These are phyloP conservation scores for Byssothecium circinans DNA, from an alignment of 2,329 filamentous ascomycete genomes.

Conservation along the genomic window DNA sequence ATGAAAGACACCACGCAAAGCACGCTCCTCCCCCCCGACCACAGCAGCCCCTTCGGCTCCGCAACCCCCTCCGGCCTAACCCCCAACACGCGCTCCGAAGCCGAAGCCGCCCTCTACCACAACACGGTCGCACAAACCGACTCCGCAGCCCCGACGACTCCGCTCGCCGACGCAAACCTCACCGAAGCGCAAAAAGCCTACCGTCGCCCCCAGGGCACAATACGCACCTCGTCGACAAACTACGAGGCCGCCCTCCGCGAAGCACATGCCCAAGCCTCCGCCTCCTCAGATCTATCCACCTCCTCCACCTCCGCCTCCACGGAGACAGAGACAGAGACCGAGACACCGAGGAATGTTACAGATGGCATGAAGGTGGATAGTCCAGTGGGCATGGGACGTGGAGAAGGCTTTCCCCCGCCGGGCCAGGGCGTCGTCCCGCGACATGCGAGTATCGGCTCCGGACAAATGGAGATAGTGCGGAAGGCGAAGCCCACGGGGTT, in stretches of 20 bases:
- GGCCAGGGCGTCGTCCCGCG: constrained; percentile 39
- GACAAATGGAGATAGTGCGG: constrained; percentile 30
- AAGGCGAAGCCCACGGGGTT: constrained; percentile 33
- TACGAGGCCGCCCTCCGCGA: constrained; percentile 32
- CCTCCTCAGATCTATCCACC: constrained; percentile 26
- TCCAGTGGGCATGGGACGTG: constrained; percentile 7
- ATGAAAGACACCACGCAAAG: constrained; percentile 19
- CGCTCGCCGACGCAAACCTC: constrained; percentile 7
- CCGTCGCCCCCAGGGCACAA: constrained; percentile 21
- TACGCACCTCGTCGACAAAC: constrained; percentile 33
- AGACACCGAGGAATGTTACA: constrained; percentile 12
- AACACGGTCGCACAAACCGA: constrained; percentile 39
- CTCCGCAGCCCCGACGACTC: constrained; percentile 37
- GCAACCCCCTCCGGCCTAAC: constrained; percentile 39
- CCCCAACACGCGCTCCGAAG: constrained; percentile 40
- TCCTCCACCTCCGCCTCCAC: too few relatives aligned
- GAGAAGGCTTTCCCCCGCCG: constrained; percentile 24
- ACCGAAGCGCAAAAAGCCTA: constrained; percentile 35
- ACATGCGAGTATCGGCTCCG: constrained; percentile 28
- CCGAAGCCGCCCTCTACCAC: constrained; percentile 35
- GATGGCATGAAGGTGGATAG: constrained; percentile 10
- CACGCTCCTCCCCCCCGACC: constrained; percentile 20
- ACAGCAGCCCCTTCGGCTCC: constrained; percentile 23
- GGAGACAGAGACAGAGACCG: too few relatives aligned
- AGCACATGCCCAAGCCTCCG: constrained; percentile 23